Evolutionary conservation across 768 basidiomycete genomes (phyloP).

Genomic region (Phaffia australis): DNA sequence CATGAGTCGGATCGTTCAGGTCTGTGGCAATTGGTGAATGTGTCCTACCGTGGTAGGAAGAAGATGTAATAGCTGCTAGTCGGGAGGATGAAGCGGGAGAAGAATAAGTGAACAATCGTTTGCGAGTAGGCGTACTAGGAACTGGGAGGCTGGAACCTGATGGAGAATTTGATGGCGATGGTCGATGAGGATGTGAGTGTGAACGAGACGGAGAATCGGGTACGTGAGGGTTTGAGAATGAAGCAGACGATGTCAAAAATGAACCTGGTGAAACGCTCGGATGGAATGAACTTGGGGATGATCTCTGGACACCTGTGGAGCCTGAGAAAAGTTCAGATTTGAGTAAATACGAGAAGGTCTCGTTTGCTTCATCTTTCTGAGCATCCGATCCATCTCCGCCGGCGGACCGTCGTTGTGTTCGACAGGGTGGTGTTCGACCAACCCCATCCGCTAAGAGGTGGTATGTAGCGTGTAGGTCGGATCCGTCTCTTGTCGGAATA

Average conservation of each 20-base stretch:
- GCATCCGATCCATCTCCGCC: slow-evolving; percentile 49
- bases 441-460: slow-evolving; percentile 49
- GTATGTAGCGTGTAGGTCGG: slow-evolving; percentile 54
- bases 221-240: slow-evolving; percentile 32
- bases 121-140: slow-evolving; percentile 36
- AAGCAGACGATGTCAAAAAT: slow-evolving; percentile 25
- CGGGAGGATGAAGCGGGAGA: slow-evolving; percentile 44
- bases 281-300: background rate
- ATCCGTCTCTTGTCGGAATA: slow-evolving; percentile 51
- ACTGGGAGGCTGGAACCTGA: slow-evolving; percentile 27
- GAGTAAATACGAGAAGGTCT: slow-evolving; percentile 41
- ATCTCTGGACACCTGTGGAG: slow-evolving; percentile 19
- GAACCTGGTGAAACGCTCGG: slow-evolving; percentile 6
- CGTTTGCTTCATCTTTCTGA: slow-evolving; percentile 50
- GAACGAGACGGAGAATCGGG: slow-evolving; percentile 23
- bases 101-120: slow-evolving; percentile 35
- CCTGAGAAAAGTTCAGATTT: slow-evolving; percentile 42
- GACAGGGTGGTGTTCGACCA: slow-evolving; percentile 43
- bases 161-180: slow-evolving; percentile 50
- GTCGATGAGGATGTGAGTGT: slow-evolving; percentile 3
- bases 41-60: slow-evolving; percentile 45
- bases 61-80: slow-evolving; percentile 10
- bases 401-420: slow-evolving; percentile 47
- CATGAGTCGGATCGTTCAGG: slow-evolving; percentile 74
- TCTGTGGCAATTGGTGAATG: slow-evolving; percentile 25